These are phyloP conservation scores for Eutypa lata DNA, from an alignment of 2,329 filamentous ascomycete species.

Conservation along the genomic window DNA sequence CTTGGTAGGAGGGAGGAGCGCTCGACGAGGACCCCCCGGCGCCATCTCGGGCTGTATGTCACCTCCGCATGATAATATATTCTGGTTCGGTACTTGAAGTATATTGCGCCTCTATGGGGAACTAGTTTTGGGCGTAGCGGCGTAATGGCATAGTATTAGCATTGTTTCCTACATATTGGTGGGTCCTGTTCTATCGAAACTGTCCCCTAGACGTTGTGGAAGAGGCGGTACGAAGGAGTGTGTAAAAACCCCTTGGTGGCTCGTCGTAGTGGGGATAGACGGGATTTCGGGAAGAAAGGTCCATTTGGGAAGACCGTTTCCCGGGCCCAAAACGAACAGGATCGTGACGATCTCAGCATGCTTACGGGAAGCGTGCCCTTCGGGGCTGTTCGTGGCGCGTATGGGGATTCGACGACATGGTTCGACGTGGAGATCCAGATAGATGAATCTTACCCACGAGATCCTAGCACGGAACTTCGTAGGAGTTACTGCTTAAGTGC, in stretches of 20 bases:
- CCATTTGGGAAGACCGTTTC: no score
- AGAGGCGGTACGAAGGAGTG: no score
- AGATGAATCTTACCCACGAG: background rate
- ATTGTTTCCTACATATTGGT: background rate
- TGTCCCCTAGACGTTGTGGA: background rate
- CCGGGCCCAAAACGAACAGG: background rate
- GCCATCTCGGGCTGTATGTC: background rate
- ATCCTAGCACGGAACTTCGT: background rate
- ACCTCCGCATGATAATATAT: background rate
- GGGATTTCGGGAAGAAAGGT: background rate
- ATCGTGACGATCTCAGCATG: background rate
- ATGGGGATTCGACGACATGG: background rate
- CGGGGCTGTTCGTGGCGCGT: no score
- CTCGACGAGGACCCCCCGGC: background rate
- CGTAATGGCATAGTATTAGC: background rate
- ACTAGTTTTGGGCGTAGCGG: background rate
- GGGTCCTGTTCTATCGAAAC: background rate
- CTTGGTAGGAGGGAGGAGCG: background rate
- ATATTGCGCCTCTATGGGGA: background rate
- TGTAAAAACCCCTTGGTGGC: no score
- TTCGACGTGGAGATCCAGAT: background rate
- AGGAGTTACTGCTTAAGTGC: background rate
- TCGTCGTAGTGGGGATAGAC: background rate
- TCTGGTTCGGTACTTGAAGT: background rate
- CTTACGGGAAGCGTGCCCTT: no score